These are phyloP conservation scores for Suhomyces kilbournensis DNA, from an alignment of 805 yeast genomes.

Conservation along the genomic window DNA sequence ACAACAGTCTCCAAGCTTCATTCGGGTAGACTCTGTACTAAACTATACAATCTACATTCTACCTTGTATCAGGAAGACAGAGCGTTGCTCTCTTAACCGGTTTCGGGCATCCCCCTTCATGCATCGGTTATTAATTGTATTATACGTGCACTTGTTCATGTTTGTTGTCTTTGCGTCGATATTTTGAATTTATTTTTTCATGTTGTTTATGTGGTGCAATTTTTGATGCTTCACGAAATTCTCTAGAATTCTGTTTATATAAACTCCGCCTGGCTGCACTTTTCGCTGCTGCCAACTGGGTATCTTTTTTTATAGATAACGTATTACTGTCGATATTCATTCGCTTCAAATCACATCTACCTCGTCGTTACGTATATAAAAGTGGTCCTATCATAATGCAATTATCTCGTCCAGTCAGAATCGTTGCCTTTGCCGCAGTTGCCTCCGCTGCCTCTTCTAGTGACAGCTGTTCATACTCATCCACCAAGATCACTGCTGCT, in stretches of 20 bases:
- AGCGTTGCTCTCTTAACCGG: background rate
- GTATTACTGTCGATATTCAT: background rate
- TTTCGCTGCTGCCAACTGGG: background rate
- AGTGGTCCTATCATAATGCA: conserved; percentile 4
- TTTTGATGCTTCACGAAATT: background rate
- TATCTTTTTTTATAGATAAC: background rate
- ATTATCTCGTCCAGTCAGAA: conserved; percentile 4
- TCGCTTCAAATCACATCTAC: background rate
- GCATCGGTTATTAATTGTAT: background rate
- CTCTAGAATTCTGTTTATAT: background rate
- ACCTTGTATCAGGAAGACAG: background rate
- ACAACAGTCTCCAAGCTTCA: background rate
- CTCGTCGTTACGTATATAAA: background rate
- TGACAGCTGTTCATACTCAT: conserved; percentile 35
- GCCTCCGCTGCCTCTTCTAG: conserved; percentile 10
- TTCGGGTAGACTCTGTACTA: background rate
- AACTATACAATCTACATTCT: background rate
- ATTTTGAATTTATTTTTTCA: background rate
- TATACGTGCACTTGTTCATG: background rate
- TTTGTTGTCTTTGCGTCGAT: background rate
- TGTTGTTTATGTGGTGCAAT: background rate
- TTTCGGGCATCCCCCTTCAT: background rate
- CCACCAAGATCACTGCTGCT: conserved; percentile 37
- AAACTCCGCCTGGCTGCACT: background rate
- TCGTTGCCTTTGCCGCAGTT: conserved; percentile 4